Evolutionary conservation across 1,284 basidiomycete species (phyloP).

Genomic region (Microbotryomycetes sp.): DNA sequence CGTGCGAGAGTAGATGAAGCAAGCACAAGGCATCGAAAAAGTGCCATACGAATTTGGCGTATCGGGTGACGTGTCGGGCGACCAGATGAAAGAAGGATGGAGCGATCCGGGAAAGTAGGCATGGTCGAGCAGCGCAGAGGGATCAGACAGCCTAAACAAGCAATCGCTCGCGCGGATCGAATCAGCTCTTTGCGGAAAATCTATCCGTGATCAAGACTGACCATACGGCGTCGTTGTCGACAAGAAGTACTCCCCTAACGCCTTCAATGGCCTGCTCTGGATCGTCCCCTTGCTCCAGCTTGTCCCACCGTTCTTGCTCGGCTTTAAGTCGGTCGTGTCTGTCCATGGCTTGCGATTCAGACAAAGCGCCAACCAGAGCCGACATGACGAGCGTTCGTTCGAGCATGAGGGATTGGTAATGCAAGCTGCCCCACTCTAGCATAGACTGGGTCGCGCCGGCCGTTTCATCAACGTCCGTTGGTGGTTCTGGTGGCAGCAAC

Average conservation of each 20-base stretch:
- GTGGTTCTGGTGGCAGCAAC: constrained; percentile 14
- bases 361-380: constrained; percentile 21
- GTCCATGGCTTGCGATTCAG: constrained; percentile 18
- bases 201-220: constrained; percentile 4
- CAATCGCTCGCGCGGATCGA: no score
- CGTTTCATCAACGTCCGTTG: neutral
- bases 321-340: constrained; percentile 3
- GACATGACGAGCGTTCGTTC: constrained; percentile 28
- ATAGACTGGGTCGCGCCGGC: neutral
- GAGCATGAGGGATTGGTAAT: constrained; percentile 31
- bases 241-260: constrained; percentile 27
- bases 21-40: constrained; percentile 26
- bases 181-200: no score
- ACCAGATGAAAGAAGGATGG: constrained; percentile 25
- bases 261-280: constrained; percentile 5
- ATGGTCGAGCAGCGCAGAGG: constrained; percentile 21
- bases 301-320: constrained; percentile 6
- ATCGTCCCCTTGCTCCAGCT: constrained; percentile 11
- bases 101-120: constrained; percentile 18
- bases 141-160: constrained; percentile 29
- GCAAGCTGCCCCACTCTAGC: constrained; percentile 28
- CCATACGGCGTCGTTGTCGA: constrained; percentile 33
- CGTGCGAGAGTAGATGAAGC: constrained; percentile 31
- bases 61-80: constrained; percentile 25
- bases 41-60: constrained; percentile 20